Conservation (phyloP, 2,329 filamentous ascomycete species). For the Mollisia scopiformis region DNA sequence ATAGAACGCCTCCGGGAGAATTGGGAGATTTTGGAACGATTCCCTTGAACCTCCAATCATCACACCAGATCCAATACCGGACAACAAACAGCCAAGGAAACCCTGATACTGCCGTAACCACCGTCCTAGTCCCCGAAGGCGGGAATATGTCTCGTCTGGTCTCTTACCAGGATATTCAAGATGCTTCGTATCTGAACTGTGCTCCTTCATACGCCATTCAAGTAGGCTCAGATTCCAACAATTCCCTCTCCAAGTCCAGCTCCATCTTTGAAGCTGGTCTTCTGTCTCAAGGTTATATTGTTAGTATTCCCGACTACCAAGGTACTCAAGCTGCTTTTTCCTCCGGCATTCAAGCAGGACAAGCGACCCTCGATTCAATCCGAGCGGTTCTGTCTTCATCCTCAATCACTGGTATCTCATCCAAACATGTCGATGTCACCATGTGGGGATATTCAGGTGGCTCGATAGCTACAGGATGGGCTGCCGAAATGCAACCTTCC, state of each 20-base stretch:
- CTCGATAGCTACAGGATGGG: slow-evolving; percentile 5
- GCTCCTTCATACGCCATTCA: slow-evolving; percentile 10
- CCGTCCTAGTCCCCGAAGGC: not conserved
- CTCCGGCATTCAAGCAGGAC: slow-evolving; percentile 6
- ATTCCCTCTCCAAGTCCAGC: not conserved
- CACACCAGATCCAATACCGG: slow-evolving; percentile 10
- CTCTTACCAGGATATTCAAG: slow-evolving; percentile 12
- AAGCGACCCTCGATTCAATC: slow-evolving; percentile 14
- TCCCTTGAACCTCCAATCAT: slow-evolving; percentile 2
- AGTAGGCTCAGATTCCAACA: not conserved
- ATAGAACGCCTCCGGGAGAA: not conserved
- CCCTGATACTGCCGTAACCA: slow-evolving; percentile 1
- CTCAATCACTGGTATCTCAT: not conserved
- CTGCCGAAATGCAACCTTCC: not conserved
- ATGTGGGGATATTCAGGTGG: slow-evolving; percentile 11
- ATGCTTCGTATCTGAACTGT: slow-evolving; percentile 5
- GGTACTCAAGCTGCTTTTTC: slow-evolving; percentile 13
- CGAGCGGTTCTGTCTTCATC: slow-evolving; percentile 6
- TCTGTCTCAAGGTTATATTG: slow-evolving; percentile 9
- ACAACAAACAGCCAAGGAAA: slow-evolving; percentile 7
- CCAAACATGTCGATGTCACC: not conserved
- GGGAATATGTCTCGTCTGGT: not conserved
- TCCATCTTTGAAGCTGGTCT: slow-evolving; percentile 1
- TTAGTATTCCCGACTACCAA: slow-evolving; percentile 18
- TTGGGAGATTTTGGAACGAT: slow-evolving; percentile 5